Evolutionary conservation across 1,284 basidiomycete genomes (phyloP).

Genomic region (Polyporus tsugae): DNA sequence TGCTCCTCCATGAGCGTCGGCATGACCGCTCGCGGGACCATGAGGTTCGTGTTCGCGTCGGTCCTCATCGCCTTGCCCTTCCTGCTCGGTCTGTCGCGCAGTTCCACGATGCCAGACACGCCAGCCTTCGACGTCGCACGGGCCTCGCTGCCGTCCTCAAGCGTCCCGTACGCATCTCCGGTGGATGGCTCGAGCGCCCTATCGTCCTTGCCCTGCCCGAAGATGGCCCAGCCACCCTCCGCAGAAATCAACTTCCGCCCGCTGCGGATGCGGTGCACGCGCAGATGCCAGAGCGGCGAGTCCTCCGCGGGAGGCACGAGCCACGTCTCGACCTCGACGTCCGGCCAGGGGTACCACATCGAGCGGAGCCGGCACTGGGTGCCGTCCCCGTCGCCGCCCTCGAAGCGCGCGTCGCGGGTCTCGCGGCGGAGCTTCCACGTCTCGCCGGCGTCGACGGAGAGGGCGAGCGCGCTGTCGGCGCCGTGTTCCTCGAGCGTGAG

Average conservation of each 20-base stretch:
- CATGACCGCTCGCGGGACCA: conserved; percentile 72
- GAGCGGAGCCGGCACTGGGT: conserved; percentile 53
- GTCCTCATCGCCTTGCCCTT: conserved; percentile 64
- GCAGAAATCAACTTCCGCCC: conserved; percentile 61
- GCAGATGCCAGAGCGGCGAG: conserved; percentile 73
- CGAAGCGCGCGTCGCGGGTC: conserved; percentile 69
- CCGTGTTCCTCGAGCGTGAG: conserved; percentile 77
- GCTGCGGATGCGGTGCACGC: conserved; percentile 69
- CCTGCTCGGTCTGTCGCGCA: conserved; percentile 44
- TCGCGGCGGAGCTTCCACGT: conserved; percentile 74
- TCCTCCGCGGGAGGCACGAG: conserved; percentile 67
- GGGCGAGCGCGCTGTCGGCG: conserved; percentile 73
- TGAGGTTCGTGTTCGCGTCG: conserved; percentile 79
- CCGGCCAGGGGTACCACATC: conserved; percentile 79
- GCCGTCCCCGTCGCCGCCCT: conserved; percentile 52
- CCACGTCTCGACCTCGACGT: conserved; percentile 80
- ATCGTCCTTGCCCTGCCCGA: conserved; percentile 72
- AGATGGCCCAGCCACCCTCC: conserved; percentile 78
- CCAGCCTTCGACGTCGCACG: conserved; percentile 69
- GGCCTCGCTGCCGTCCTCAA: conserved; percentile 52
- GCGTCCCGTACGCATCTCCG: conserved; percentile 56
- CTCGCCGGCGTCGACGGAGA: conserved; percentile 74
- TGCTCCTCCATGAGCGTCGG: conserved; percentile 68
- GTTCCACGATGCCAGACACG: conserved; percentile 67
- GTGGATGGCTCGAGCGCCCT: conserved; percentile 59